These are phyloP conservation scores for Graphilbum ipis-grandicollis DNA, from an alignment of 2,329 filamentous ascomycete genomes.

Conservation along the genomic window DNA sequence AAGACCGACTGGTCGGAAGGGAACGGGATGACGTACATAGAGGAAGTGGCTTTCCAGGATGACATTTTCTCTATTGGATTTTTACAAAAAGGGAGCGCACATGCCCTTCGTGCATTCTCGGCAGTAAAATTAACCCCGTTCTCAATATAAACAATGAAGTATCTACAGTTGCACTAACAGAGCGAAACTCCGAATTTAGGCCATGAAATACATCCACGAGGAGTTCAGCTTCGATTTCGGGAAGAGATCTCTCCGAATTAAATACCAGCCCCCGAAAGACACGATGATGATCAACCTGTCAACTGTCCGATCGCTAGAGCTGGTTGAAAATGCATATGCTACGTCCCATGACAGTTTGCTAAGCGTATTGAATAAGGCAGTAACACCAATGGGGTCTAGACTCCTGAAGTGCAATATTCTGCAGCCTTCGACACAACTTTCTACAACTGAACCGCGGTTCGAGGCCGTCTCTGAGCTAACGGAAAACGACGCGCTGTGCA, in stretches of 20 bases:
- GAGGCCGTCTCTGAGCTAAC: constrained; percentile 73
- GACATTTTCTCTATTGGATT: constrained; percentile 71
- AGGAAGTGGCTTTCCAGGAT: constrained; percentile 60
- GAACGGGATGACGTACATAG: constrained; percentile 59
- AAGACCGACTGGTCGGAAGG: constrained; percentile 73
- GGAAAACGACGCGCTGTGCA: too few relatives aligned
- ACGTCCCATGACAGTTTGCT: constrained; percentile 68
- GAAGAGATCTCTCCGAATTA: constrained; percentile 67
- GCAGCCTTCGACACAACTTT: constrained; percentile 60
- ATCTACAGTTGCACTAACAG: too few relatives aligned
- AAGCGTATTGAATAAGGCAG: constrained; percentile 67
- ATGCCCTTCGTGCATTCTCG: constrained; percentile 68
- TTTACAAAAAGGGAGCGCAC: constrained; percentile 67
- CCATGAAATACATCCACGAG: constrained; percentile 63
- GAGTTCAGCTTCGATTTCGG: constrained; percentile 52
- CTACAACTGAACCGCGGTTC: constrained; percentile 54
- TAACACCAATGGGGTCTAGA: constrained; percentile 76
- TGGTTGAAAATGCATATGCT: constrained; percentile 73
- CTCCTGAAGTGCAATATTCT: constrained; percentile 73
- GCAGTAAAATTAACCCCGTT: constrained; percentile 35
- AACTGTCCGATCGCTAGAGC: constrained; percentile 71
- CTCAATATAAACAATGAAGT: too few relatives aligned
- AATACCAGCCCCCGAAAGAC: constrained; percentile 74
- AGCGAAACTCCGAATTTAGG: too few relatives aligned
- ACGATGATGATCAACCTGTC: constrained; percentile 93